Evolutionary conservation across 495 filamentous ascomycete species (phyloP).

Genomic region (Aspergillus biplanus): DNA sequence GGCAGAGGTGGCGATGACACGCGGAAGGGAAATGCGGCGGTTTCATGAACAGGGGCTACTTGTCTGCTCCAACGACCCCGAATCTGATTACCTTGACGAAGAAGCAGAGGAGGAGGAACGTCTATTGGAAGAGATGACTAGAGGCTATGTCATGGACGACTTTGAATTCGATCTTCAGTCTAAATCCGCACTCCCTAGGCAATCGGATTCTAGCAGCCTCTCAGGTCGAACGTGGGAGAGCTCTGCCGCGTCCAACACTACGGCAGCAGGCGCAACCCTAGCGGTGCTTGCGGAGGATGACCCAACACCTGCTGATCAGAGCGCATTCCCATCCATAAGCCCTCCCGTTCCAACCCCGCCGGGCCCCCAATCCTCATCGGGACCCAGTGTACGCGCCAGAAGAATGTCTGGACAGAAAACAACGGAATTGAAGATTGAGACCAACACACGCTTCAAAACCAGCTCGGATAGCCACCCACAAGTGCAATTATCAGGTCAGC

Average conservation of each 20-base stretch:
- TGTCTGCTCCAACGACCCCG: slow-evolving; percentile 38
- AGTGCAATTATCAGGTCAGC: slow-evolving; percentile 40
- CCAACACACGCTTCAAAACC: slow-evolving; percentile 53
- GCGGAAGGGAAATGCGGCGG: slow-evolving; percentile 45
- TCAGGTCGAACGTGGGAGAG: slow-evolving; percentile 88
- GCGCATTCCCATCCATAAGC: slow-evolving; percentile 31
- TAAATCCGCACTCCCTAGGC: slow-evolving; percentile 78
- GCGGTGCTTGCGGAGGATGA: slow-evolving; percentile 76
- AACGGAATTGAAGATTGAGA: slow-evolving; percentile 91
- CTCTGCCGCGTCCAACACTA: slow-evolving; percentile 78
- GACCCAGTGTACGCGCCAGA: slow-evolving; percentile 70
- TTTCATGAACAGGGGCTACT: slow-evolving; percentile 36
- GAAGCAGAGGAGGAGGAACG: slow-evolving; percentile 92
- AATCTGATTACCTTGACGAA: slow-evolving; percentile 61
- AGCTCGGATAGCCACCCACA: slow-evolving; percentile 45
- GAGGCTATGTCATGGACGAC: slow-evolving; percentile 83
- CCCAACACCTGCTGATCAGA: slow-evolving; percentile 37
- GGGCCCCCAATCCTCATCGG: slow-evolving; percentile 41
- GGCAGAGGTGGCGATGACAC: slow-evolving; percentile 63
- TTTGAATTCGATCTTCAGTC: slow-evolving; percentile 77
- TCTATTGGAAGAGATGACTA: slow-evolving; percentile 90
- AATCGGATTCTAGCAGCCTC: slow-evolving; percentile 85
- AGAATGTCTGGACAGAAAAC: slow-evolving; percentile 78
- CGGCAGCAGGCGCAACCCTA: slow-evolving; percentile 70
- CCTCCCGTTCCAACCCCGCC: slow-evolving; percentile 5